Evolutionary conservation across 176 grass and related monocot genomes (phyloP).

Genomic region (Avena insularis): DNA sequence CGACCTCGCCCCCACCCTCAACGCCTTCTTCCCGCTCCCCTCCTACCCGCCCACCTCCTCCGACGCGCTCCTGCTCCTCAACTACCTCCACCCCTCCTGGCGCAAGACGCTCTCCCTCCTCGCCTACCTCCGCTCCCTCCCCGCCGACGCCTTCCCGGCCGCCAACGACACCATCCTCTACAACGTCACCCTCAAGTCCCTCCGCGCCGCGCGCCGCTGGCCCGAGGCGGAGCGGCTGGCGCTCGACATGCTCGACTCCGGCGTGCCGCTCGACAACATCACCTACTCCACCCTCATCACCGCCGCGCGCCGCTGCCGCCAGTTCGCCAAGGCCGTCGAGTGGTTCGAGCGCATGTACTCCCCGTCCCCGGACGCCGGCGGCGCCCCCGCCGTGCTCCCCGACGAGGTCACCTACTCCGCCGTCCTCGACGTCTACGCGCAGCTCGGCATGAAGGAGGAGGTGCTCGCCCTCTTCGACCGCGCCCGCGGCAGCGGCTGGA

Average conservation of each 20-base stretch:
- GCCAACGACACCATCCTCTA: constrained; percentile 71
- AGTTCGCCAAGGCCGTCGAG: constrained; percentile 68
- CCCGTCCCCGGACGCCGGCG: constrained; percentile 38
- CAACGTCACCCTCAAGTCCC: constrained; percentile 86
- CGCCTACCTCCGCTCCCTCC: constrained; percentile 53
- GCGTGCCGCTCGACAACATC: constrained; percentile 79
- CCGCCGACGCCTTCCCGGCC: background rate
- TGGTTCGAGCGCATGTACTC: constrained; percentile 94
- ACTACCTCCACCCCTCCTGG: constrained; percentile 67
- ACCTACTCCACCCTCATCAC: constrained; percentile 95
- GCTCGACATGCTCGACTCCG: constrained; percentile 64
- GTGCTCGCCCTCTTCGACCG: constrained; percentile 80
- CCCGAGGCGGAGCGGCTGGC: constrained; percentile 65
- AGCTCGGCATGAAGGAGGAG: constrained; percentile 72
- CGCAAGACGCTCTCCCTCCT: constrained; percentile 75
- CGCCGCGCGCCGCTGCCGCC: constrained; percentile 69
- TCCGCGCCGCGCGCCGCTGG: constrained; percentile 70
- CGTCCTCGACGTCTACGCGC: constrained; percentile 76
- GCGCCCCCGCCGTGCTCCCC: constrained; percentile 50
- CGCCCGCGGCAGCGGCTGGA: constrained; percentile 72
- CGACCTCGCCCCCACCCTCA: constrained; percentile 52
- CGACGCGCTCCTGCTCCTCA: constrained; percentile 74
- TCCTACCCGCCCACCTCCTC: constrained; percentile 54
- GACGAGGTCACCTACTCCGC: constrained; percentile 94
- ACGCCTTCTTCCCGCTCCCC: constrained; percentile 45